Evolutionary conservation across 371 early-diverging fungal species (phyloP), one percentile per base, ranked within the genome.

Genomic region (Haplosporangium sp.): DNA sequence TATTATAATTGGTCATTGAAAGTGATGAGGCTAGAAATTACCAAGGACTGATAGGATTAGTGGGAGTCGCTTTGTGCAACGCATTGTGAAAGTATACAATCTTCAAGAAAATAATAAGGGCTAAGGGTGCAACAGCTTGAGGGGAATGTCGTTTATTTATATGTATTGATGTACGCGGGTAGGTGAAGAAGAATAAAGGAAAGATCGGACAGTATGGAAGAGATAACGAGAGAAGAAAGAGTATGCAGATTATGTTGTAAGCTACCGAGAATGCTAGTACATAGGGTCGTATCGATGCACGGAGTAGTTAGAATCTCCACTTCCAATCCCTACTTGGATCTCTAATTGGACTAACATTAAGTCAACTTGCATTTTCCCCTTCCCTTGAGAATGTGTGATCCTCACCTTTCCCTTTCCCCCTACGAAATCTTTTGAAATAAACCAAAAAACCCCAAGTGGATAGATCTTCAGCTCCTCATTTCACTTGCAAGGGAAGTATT

Each of bases 61-160:
- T 58, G 81, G 81, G 35, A 79, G 65, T 61, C 81, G 74, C 69
- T 74, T 74, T 67, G 75, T 44, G 62, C 81, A 79, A 67, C 81
- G 81, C 81, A 79, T 79, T 48, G 69, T 68, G 34, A 34, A 19
- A 45, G 50, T 48, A 44, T 60, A 17, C 39, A 11, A 27, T 47
- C 9, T 44, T 62, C 34, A 62, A 39, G 53, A 5, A 35, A 50
- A n/a, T 4, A 17, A 13, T 7, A 58, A 40, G 13, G 19, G 44
- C 13, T 19, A 57, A 57, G 35, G 9, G 56, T 35, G 45, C 37
- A n/a, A 45, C 40, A 63, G 20, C 53, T 10, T 53, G n/a, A 53
- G 20, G 53, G 6, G 6, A 27, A 27, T 3, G 27, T n/a, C 3
- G 53, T 5, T 13, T 53, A 5, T 53, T 20, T 53, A 20, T 53